phyloP scores from a whole-genome alignment of 75 land plant genomes.

The Pinus tabuliformis region DNA sequence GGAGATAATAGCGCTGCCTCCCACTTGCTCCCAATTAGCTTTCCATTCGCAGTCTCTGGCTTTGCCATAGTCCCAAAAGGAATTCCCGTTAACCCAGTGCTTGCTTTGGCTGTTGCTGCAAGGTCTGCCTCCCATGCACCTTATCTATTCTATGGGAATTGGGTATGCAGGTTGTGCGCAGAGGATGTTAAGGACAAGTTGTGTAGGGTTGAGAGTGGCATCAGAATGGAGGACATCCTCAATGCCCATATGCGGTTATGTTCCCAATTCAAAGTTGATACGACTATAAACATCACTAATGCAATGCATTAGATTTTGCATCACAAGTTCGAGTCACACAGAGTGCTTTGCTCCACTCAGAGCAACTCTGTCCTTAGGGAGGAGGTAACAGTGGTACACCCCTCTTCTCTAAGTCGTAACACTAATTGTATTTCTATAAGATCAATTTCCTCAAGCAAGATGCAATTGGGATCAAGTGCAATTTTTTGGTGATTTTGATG shows the following conservation, averaged over 20 bases:
- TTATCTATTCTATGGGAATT: too few species aligned
- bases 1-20: too few species aligned
- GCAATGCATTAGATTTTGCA: constrained; percentile 41
- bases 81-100: too few species aligned
- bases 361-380: not conserved
- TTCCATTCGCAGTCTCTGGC: too few species aligned
- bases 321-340: constrained; percentile 34
- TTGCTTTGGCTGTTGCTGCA: too few species aligned
- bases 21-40: too few species aligned
- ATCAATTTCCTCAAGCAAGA: too few species aligned
- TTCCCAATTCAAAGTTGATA: constrained; percentile 15
- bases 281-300: constrained; percentile 21
- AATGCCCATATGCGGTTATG: constrained; percentile 67
- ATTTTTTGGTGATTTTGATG: too few species aligned
- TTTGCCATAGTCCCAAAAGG: too few species aligned
- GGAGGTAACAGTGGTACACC: not conserved
- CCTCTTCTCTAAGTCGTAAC: not conserved
- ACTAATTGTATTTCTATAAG: not conserved
- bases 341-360: not conserved
- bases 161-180: too few species aligned
- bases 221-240: constrained; percentile 55
- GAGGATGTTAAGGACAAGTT: constrained; percentile 41
- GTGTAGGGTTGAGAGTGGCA: constrained; percentile 16
- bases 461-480: too few species aligned
- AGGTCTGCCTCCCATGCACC: too few species aligned